Evolutionary conservation across 2,329 filamentous ascomycete species (phyloP), one percentile per base, ranked within the genome.

Genomic region (Colletotrichum coccodes): DNA sequence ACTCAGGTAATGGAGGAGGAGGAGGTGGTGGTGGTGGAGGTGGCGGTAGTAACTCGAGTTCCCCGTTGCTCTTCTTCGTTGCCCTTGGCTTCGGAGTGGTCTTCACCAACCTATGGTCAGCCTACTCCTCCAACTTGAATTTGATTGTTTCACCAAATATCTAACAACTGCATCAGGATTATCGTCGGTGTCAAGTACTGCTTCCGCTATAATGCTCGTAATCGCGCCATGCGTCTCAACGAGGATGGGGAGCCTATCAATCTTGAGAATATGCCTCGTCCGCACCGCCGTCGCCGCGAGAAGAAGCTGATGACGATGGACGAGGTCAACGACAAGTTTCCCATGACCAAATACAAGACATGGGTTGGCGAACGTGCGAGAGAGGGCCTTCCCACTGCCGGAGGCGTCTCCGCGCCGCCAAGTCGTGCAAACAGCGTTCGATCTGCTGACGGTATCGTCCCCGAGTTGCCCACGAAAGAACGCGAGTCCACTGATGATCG

Each of bases 301-400:
- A 99, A 99, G 90, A 99, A 98, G 80, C 82, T 99, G 73, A 98
- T 99, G 96, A 93, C 93, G 2, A 98, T 98, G 91, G 96, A 99
- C 71, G 96, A 99, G 81, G 96, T 99, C 71, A 98, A 99, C 78
- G 94, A 97, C 73, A 94, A 97, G 74, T 99, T 99, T 75, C 95
- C 96, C 0, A 90, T 98, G 82, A 91, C 90, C 74, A 98, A 98
- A 81, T 99, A 99, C 87, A 98, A 99, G 84, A 89, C 88, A 60
- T 99, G 96, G 95, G 92, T 96, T 68, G 91, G 93, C 7, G 90
- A 90, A 63, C 91, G 95, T 68, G 94, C 94, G 64, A 89, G 91
- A 66, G 90, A 97, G 78, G 96, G 95, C 8, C 83, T 98, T 53
- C 91, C 95, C 4, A 92, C 94, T 11, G 89, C 89, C 62, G 96